Evolutionary conservation across 2,329 filamentous ascomycete genomes (phyloP).

Genomic region (Penicillium sp.): DNA sequence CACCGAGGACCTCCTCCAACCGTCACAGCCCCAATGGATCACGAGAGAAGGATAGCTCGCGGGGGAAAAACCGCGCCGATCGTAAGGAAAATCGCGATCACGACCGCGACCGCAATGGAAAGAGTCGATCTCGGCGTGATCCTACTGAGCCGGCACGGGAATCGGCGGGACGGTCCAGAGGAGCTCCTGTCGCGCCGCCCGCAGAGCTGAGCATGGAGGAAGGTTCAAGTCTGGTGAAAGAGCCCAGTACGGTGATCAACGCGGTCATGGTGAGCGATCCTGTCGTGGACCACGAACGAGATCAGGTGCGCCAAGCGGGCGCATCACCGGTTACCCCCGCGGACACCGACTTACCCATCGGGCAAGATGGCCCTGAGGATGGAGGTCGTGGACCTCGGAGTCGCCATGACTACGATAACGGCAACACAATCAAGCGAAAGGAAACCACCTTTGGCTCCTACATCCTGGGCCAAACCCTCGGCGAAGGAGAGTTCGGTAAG

Average conservation of each 20-base stretch:
- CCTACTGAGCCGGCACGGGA: constrained; percentile 43
- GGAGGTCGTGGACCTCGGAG: constrained; percentile 37
- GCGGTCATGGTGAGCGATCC: constrained; percentile 75
- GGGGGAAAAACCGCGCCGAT: constrained; percentile 40
- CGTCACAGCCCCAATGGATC: constrained; percentile 42
- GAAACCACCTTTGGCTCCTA: constrained; percentile 93
- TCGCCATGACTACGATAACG: constrained; percentile 61
- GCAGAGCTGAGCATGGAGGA: constrained; percentile 45
- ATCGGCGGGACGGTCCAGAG: constrained; percentile 30
- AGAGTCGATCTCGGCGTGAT: constrained; percentile 38
- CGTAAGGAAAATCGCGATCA: constrained; percentile 37
- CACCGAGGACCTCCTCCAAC: constrained; percentile 79
- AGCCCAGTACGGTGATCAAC: constrained; percentile 78
- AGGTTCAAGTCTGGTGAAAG: constrained; percentile 64
- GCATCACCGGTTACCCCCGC: constrained; percentile 49
- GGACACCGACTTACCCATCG: constrained; percentile 48
- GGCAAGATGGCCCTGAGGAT: constrained; percentile 53
- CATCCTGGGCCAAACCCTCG: constrained; percentile 90
- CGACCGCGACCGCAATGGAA: constrained; percentile 43
- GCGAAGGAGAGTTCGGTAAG: constrained; percentile 97
- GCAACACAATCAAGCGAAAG: constrained; percentile 66
- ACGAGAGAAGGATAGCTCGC: constrained; percentile 39
- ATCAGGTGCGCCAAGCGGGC: constrained; percentile 68
- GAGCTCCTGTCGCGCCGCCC: constrained; percentile 34
- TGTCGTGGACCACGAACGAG: constrained; percentile 70